phyloP scores from a whole-genome alignment of 108 stramenopile species.

The Cylindrotheca fusiformis region DNA sequence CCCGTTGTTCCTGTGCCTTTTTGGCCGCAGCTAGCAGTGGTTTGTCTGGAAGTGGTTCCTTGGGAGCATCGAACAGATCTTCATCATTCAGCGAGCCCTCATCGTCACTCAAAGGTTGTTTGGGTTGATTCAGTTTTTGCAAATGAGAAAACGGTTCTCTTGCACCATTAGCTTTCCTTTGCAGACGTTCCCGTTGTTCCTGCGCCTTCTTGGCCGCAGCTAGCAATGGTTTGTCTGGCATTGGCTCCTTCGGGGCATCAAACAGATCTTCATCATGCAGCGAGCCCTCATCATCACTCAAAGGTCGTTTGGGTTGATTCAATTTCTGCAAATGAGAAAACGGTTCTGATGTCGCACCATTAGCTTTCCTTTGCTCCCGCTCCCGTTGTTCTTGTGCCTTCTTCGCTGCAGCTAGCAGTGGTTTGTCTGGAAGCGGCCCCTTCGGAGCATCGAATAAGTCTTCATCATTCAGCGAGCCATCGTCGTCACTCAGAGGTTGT shows the following conservation, averaged over 20 bases:
- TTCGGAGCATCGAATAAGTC: constrained; percentile 20
- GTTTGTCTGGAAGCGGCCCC: constrained; percentile 4
- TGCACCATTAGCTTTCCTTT: no score
- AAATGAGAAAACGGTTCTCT: constrained; percentile 14
- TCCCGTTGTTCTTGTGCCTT: constrained; percentile 1
- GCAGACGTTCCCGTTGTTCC: no score
- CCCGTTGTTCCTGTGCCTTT: constrained; percentile 6
- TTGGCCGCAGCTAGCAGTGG: constrained; percentile 13
- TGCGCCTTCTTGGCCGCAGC: constrained; percentile 17
- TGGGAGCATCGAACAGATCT: constrained; percentile 15
- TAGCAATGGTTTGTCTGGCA: constrained; percentile 8
- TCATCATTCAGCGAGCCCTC: not conserved
- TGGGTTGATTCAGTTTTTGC: constrained; percentile 4
- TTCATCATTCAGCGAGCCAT: not conserved
- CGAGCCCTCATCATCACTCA: not conserved
- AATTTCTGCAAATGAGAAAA: constrained; percentile 2
- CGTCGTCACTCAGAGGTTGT: not conserved
- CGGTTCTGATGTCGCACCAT: not conserved
- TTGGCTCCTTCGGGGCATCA: constrained; percentile 13
- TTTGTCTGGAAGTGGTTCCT: constrained; percentile 2
- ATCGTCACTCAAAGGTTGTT: not conserved
- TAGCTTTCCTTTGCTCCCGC: not conserved
- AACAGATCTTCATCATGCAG: constrained; percentile 8
- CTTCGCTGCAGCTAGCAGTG: constrained; percentile 8
- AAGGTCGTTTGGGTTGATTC: constrained; percentile 10